Percentiles rank a stretch among this genome's conserved stretches.
Conservation (phyloP, 176 grass and related monocot species). For the Saccharum officinarum region DNA sequence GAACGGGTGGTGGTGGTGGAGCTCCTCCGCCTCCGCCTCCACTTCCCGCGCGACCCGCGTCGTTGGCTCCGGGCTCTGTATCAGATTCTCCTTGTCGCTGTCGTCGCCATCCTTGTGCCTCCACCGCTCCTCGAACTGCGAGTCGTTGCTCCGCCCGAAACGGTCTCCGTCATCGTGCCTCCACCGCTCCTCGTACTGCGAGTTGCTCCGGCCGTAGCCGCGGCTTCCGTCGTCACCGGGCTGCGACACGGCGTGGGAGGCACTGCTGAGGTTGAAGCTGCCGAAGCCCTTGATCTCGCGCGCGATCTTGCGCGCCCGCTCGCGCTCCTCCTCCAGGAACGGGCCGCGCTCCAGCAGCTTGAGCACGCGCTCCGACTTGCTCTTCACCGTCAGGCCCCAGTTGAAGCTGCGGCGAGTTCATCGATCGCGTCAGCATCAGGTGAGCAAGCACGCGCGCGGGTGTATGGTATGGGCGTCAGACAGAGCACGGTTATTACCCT, state of each 20-base stretch:
- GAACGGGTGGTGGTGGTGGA: slow-evolving; percentile 52
- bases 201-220: slow-evolving; percentile 63
- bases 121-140: slow-evolving; percentile 36
- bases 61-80: neutral
- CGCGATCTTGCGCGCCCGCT: slow-evolving; percentile 62
- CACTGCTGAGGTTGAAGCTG: slow-evolving; percentile 65
- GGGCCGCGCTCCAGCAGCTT: slow-evolving; percentile 74
- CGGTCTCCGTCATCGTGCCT: neutral
- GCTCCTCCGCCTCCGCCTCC: slow-evolving; percentile 36
- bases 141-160: slow-evolving; percentile 60
- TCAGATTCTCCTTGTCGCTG: slow-evolving; percentile 58
- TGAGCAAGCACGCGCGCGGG: too few species aligned
- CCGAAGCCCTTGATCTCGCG: slow-evolving; percentile 81
- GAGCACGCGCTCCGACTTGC: slow-evolving; percentile 78
- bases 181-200: slow-evolving; percentile 44
- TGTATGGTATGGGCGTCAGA: neutral
- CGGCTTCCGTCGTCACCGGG: neutral
- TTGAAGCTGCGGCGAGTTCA: slow-evolving; percentile 59
- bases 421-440: neutral
- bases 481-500: slow-evolving; percentile 32
- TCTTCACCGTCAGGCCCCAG: slow-evolving; percentile 70
- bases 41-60: slow-evolving; percentile 17
- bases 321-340: slow-evolving; percentile 81
- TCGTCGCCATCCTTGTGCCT: neutral
- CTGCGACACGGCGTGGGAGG: neutral